A percentile compares a stretch with the other conserved stretches of the same genome.
These are phyloP conservation scores for Colletotrichum cereale DNA, from an alignment of 2,329 filamentous ascomycete genomes.

Conservation along the genomic window DNA sequence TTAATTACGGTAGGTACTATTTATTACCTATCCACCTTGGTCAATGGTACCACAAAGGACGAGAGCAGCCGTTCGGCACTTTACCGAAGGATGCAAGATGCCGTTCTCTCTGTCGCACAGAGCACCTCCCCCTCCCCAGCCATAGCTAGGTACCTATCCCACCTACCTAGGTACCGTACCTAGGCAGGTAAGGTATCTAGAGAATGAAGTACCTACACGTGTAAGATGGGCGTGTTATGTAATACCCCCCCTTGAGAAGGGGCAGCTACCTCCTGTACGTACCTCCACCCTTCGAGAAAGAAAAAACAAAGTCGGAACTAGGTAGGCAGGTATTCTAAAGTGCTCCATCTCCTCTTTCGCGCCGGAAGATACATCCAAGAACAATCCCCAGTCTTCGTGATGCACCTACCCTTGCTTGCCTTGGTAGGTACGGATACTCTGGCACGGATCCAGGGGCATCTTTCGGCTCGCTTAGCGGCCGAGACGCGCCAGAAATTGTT, in stretches of 20 bases:
- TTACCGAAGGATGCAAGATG: background rate
- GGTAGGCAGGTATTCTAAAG: background rate
- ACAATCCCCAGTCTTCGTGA: background rate
- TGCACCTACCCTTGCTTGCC: background rate
- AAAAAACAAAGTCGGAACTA: background rate
- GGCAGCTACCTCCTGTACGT: background rate
- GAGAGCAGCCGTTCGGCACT: background rate
- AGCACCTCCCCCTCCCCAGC: too few species aligned
- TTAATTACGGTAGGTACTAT: too few species aligned
- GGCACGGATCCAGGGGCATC: slow-evolving; percentile 27
- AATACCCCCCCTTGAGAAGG: slow-evolving; percentile 11
- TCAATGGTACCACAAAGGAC: too few species aligned
- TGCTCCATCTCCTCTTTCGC: background rate
- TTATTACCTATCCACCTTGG: too few species aligned
- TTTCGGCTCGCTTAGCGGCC: slow-evolving; percentile 39
- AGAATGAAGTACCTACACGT: background rate
- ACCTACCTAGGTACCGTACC: background rate
- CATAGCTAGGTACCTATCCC: too few species aligned
- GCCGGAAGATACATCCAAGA: background rate
- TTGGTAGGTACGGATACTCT: background rate
- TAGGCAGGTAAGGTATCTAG: too few species aligned
- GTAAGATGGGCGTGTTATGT: slow-evolving; percentile 17
- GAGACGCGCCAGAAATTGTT: slow-evolving; percentile 39
- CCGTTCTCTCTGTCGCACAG: background rate
- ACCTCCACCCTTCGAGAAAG: background rate